A percentile compares a stretch with the other conserved stretches of the same genome.
Evolutionary conservation across 1,284 basidiomycete genomes (phyloP).

Genomic region (Malassezia caprae): DNA sequence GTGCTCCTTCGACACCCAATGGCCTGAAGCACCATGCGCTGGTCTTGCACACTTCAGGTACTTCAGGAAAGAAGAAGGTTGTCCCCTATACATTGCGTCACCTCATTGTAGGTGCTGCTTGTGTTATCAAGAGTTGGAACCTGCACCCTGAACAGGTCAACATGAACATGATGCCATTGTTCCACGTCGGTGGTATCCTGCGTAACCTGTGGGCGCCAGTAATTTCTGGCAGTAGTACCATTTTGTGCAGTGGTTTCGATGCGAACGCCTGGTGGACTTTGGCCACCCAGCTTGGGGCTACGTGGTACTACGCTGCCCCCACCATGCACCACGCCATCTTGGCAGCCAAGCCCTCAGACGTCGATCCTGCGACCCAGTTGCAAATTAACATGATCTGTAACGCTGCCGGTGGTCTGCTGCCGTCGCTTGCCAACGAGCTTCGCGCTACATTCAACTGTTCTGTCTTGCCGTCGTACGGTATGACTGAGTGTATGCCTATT

Average conservation of each 20-base stretch:
- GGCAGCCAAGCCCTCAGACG: slow-evolving; percentile 37
- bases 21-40: slow-evolving; percentile 41
- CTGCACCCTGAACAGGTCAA: slow-evolving; percentile 42
- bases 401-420: slow-evolving; percentile 46
- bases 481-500: slow-evolving; percentile 49
- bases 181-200: slow-evolving; percentile 48
- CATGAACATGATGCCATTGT: slow-evolving; percentile 49
- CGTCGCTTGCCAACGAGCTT: slow-evolving; percentile 44
- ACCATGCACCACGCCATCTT: slow-evolving; percentile 49
- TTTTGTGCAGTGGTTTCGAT: slow-evolving; percentile 47
- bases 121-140: slow-evolving; percentile 46
- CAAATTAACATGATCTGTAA: slow-evolving; percentile 47
- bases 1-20: slow-evolving; percentile 31
- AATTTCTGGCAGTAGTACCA: slow-evolving; percentile 43
- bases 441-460: slow-evolving; percentile 44
- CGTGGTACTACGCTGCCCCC: slow-evolving; percentile 48
- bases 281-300: slow-evolving; percentile 42
- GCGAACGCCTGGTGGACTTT: slow-evolving; percentile 46
- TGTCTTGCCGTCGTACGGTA: slow-evolving; percentile 47
- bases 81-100: slow-evolving; percentile 47
- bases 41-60: slow-evolving; percentile 47
- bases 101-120: slow-evolving; percentile 45
- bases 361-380: slow-evolving; percentile 32
- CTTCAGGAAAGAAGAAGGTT: slow-evolving; percentile 47
- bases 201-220: slow-evolving; percentile 46